Conservation (phyloP, 2,329 filamentous ascomycete species). For the Aureobasidium namibiae region DNA sequence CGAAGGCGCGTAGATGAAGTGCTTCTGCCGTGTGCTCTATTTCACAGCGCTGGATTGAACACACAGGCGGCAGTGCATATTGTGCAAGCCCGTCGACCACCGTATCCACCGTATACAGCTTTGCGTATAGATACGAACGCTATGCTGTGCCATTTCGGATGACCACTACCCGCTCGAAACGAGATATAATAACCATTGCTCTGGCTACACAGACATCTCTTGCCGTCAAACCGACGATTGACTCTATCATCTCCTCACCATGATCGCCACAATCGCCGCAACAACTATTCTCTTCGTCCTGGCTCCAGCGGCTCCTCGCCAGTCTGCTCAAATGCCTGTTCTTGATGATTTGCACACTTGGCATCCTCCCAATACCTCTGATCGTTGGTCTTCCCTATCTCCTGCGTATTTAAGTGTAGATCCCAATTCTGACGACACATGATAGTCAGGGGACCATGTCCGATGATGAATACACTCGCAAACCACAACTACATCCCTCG, state of each 20-base stretch:
- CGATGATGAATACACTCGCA: constrained; percentile 20
- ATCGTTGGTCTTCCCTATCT: not conserved
- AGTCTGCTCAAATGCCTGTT: not conserved
- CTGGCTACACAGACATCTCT: not conserved
- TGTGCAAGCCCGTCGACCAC: too few species aligned
- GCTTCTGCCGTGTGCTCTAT: too few species aligned
- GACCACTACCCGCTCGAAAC: too few species aligned
- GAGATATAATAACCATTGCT: not conserved
- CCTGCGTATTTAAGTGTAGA: too few species aligned
- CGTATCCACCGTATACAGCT: too few species aligned
- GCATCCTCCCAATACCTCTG: not conserved
- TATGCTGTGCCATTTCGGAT: too few species aligned
- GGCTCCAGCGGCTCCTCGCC: not conserved
- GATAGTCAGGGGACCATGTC: constrained; percentile 17
- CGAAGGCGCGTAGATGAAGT: too few species aligned
- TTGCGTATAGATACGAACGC: too few species aligned
- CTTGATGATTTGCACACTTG: not conserved
- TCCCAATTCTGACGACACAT: not conserved
- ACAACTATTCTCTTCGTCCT: not conserved
- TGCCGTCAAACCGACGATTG: too few species aligned
- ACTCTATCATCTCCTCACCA: not conserved
- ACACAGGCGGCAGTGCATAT: too few species aligned
- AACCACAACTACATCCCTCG: constrained; percentile 22
- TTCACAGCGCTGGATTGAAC: too few species aligned
- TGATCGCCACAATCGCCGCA: not conserved